Conservation (phyloP, 179 eudicot genomes). For the Silene noctiflora region DNA sequence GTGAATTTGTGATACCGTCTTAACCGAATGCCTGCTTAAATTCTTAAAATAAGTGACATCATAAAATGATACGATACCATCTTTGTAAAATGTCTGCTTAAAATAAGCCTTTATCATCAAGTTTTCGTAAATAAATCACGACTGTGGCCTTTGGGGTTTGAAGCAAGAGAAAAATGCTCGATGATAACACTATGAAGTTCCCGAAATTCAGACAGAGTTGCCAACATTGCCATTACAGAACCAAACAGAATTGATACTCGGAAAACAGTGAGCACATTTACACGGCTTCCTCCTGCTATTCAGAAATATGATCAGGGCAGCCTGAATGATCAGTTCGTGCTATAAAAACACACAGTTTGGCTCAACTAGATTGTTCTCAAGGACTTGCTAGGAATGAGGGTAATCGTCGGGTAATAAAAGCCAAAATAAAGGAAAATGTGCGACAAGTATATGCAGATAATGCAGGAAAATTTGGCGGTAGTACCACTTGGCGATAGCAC, state of each 20-base stretch:
- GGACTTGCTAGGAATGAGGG: background rate
- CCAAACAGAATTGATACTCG: background rate
- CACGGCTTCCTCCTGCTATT: background rate
- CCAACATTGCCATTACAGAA: background rate
- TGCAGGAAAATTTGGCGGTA: too few relatives aligned
- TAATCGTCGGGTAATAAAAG: background rate
- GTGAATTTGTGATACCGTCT: too few relatives aligned
- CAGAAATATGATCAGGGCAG: constrained; percentile 12
- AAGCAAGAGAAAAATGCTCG: too few relatives aligned
- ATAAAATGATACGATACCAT: too few relatives aligned
- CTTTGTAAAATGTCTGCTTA: too few relatives aligned
- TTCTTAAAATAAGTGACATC: too few relatives aligned
- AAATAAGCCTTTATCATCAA: too few relatives aligned
- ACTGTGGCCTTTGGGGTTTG: too few relatives aligned
- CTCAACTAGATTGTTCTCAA: background rate
- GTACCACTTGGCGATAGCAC: too few relatives aligned
- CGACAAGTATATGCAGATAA: background rate
- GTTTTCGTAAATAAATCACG: too few relatives aligned
- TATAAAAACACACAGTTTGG: constrained; percentile 11
- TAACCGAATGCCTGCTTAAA: too few relatives aligned
- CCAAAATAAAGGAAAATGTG: background rate
- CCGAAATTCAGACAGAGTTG: background rate
- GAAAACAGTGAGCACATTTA: background rate
- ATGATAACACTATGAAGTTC: too few relatives aligned
- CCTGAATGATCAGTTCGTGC: constrained; percentile 5